Base-by-base conservation (phyloP, 2,329 filamentous ascomycete genomes). In the Chrysoporthe austroafricana region DNA sequence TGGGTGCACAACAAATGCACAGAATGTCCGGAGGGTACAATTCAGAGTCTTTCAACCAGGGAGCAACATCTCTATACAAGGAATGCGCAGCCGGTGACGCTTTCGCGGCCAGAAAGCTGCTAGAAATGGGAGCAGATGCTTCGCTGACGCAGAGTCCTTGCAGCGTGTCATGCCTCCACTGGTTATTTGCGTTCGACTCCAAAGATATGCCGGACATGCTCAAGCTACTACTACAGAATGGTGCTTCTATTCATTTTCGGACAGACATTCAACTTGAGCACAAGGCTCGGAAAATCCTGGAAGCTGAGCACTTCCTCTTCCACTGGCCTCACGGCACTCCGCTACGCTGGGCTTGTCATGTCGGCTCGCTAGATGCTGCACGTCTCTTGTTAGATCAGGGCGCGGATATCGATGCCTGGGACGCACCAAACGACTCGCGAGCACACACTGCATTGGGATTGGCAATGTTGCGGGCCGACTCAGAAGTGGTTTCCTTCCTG, bases 241-340 rank as follows among this genome's bases (percentile, higher is more conserved):
- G 44, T 6, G 44, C 18, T n/a, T 48, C 44, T 48, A 7, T 48
- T 18, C 16, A 48, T 8, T 48, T 16, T n/a, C 44, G 44, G 18
- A 48, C 44, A 8, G 18, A 48, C 8, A 48, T 48, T 48, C 18
- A 48, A 48, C 44, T 48, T 18, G 44, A 48, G 4, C 44, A 48
- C 44, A 21, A 48, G 44, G 18, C 44, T 16, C 44, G 44, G 16
- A 48, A 48, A n/a, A 18, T 48, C 3, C 44, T 48, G 16, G 44
- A 48, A n/a, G 16, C 44, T n/a, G 44, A 48, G 18, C 44, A 48
- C 44, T 48, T 48, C 16, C 44, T 18, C 6, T 48, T 48, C 18
- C 44, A 48, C 44, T 48, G 44, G 44, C 44, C 44, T n/a, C 44
- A 48, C 44, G 44, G 44, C 44, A 48, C 44, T 48, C 44, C 44